Base-by-base conservation (phyloP, 176 grass and related monocot genomes). In the Phyllostachys edulis region DNA sequence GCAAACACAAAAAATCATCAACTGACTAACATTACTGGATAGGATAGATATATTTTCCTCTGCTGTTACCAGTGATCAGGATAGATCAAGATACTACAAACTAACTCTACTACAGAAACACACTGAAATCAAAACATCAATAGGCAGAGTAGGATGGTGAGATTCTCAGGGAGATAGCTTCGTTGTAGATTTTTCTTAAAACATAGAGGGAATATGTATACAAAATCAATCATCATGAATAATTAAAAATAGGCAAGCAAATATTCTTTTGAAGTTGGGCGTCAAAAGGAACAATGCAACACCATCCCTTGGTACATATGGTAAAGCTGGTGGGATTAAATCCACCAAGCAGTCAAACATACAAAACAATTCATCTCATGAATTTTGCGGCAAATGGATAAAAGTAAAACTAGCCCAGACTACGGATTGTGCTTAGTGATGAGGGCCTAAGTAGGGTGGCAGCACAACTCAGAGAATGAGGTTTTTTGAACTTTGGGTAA, bases 281-380 rank as follows among this genome's bases (percentile, higher is more conserved):
- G 3, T 68, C 26, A 13, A 27, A 44, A 60, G 69, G 69, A 72
- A 5, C 44, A 32, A 73, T 17, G 23, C 44, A 73, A 47, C 27
- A 73, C 24, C 45, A 49, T 72, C 17, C 50, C 26, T 47, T 17
- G 32, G 55, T 36, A 37, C 17, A 64, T 39, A 49, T 64, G 36
- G 16, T 54, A 71, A 61, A 56, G 26, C 14, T 4, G 2, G 5
- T 20, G 26, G 42, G 18, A 64, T 23, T 45, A 50, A 61, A 77
- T 40, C 4, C 39, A 67, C 32, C 38, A 73, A 71, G 42, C 41
- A 42, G 63, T 20, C 85, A 65, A 20, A 67, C 41, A 67, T 57
- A 81, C 21, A 69, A 67, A 46, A 81, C 21, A 69, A 49, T 39
- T 59, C 20, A 77, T 41, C 57, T 63, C 26, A 60, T 66, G 17